A percentile compares a stretch with the other conserved stretches of the same genome.
These are phyloP conservation scores for Cornus kousa DNA, from an alignment of 148 eudicot species.

Conservation along the genomic window DNA sequence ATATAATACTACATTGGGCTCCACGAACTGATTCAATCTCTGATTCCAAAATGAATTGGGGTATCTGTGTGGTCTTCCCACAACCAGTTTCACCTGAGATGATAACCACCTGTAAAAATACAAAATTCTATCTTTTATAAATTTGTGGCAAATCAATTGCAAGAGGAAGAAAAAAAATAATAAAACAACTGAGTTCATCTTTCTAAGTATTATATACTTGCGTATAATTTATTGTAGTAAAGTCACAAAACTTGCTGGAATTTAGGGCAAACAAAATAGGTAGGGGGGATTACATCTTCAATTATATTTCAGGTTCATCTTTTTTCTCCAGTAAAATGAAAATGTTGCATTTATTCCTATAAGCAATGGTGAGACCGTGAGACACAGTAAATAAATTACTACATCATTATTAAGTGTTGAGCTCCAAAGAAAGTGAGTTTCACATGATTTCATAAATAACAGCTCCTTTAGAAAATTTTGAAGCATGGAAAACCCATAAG, in stretches of 20 bases:
- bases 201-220: background rate
- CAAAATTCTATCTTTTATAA: slow-evolving; percentile 4
- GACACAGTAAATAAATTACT: background rate
- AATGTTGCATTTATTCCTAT: background rate
- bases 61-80: slow-evolving; percentile 98
- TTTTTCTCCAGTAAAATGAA: background rate
- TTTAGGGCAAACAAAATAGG: no score
- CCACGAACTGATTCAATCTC: slow-evolving; percentile 82
- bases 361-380: background rate
- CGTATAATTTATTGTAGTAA: background rate
- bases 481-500: slow-evolving; percentile 8
- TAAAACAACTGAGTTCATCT: background rate
- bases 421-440: background rate
- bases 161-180: background rate
- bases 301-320: background rate
- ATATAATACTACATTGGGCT: slow-evolving; percentile 72
- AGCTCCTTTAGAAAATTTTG: background rate
- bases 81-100: slow-evolving; percentile 99
- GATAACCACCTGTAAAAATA: slow-evolving; percentile 66
- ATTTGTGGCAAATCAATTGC: slow-evolving; percentile 2
- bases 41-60: slow-evolving; percentile 93
- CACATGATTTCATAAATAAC: background rate
- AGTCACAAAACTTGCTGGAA: background rate
- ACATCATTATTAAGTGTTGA: background rate
- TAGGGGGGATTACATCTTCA: background rate